Conservation (phyloP, 768 basidiomycete genomes). For the Leccinum subtestaceum region DNA sequence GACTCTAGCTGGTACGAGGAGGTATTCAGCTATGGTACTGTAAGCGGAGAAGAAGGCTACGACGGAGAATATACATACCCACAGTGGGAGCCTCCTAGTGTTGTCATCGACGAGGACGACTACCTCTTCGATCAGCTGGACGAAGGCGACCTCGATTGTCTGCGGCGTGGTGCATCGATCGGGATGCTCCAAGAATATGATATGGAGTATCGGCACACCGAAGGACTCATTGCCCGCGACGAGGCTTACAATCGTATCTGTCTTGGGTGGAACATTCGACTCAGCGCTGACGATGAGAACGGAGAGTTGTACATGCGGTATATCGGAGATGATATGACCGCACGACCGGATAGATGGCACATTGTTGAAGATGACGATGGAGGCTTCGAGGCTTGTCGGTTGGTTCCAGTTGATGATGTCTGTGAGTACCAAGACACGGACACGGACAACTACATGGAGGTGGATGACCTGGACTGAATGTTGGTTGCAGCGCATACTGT, state of each 20-base stretch:
- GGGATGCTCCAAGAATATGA: conserved; percentile 56
- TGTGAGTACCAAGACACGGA: conserved; percentile 37
- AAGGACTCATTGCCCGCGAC: conserved; percentile 50
- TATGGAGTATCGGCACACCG: conserved; percentile 53
- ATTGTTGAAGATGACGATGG: conserved; percentile 37
- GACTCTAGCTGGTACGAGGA: conserved; percentile 31
- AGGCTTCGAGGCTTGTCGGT: conserved; percentile 39
- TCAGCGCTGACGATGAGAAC: conserved; percentile 41
- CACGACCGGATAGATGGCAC: conserved; percentile 45
- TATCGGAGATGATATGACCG: conserved; percentile 39
- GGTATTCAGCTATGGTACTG: conserved; percentile 35
- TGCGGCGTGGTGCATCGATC: conserved; percentile 57
- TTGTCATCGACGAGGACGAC: conserved; percentile 35
- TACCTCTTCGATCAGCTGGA: conserved; percentile 35
- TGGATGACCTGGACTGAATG: conserved; percentile 17
- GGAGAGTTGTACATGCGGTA: conserved; percentile 42
- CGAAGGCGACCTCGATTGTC: conserved; percentile 39
- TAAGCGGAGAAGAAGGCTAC: conserved; percentile 37
- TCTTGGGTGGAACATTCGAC: conserved; percentile 67
- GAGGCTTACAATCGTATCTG: conserved; percentile 46
- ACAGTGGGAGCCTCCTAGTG: conserved; percentile 58
- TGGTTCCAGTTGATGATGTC: conserved; percentile 36
- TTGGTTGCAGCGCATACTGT: neutral
- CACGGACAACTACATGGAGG: conserved; percentile 39
- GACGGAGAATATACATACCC: conserved; percentile 42